Percentiles rank a stretch among this genome's conserved stretches.
Conservation (phyloP, 352 stramenopile species). For the Pythium volutum region DNA sequence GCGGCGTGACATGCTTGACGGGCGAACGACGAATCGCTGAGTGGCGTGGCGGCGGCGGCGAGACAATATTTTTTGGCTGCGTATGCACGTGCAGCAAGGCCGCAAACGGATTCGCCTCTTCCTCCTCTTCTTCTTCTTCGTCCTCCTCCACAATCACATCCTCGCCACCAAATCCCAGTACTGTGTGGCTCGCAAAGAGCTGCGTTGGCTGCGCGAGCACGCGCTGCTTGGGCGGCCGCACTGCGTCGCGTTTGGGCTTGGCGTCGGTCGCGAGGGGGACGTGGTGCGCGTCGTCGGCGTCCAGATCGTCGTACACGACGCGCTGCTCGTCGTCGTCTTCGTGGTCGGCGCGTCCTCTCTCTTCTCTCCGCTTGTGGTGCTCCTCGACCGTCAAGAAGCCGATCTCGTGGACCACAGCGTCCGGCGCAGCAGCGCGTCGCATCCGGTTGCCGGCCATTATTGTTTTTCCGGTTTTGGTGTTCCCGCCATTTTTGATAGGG, state of each 20-base stretch:
- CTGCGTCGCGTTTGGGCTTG: slow-evolving; percentile 7
- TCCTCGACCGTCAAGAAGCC: not conserved
- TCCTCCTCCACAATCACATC: slow-evolving; percentile 20
- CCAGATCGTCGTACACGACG: slow-evolving; percentile 64
- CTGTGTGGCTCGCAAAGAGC: slow-evolving; percentile 39
- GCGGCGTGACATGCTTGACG: not conserved
- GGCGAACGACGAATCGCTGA: not conserved
- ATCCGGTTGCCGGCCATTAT: not conserved
- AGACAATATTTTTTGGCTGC: not conserved
- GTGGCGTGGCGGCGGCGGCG: not conserved
- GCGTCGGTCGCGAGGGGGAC: slow-evolving; percentile 18
- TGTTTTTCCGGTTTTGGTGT: not conserved
- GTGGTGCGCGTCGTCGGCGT: slow-evolving; percentile 29
- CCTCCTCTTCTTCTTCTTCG: slow-evolving; percentile 23
- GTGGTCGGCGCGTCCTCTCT: slow-evolving; percentile 10
- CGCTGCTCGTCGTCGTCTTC: slow-evolving; percentile 38
- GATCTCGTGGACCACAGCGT: not conserved
- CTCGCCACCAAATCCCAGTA: slow-evolving; percentile 24
- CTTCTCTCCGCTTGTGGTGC: not conserved
- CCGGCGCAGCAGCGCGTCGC: not conserved
- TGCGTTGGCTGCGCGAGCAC: slow-evolving; percentile 33
- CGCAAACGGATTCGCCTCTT: slow-evolving; percentile 61
- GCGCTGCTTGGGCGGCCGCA: not conserved
- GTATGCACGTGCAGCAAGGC: slow-evolving; percentile 35
- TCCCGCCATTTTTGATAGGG: not conserved